Conservation (phyloP, 306 rosid species). For the Dryas alaskensis region DNA sequence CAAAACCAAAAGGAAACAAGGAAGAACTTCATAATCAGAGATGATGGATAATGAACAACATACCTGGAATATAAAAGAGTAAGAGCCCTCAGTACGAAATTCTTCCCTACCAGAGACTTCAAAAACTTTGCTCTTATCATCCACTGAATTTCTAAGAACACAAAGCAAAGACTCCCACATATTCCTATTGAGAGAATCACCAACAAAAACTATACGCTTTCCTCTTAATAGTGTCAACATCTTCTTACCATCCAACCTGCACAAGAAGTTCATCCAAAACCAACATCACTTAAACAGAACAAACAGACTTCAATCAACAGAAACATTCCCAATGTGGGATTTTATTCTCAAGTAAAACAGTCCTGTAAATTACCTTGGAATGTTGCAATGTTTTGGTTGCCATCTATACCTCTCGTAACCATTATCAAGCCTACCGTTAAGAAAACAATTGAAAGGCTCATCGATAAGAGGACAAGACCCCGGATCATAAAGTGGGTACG, state of each 20-base stretch:
- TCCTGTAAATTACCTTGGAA: conserved; percentile 21
- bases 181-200: conserved; percentile 32
- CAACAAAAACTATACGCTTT: conserved; percentile 26
- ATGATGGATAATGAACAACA: not conserved
- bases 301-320: not conserved
- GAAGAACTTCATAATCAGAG: not conserved
- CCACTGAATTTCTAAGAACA: conserved; percentile 28
- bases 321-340: no score
- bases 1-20: not conserved
- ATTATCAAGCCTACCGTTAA: conserved; percentile 21
- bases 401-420: conserved; percentile 28
- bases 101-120: conserved; percentile 27
- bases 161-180: conserved; percentile 34
- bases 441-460: conserved; percentile 29
- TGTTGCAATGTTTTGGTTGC: conserved; percentile 24
- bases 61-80: conserved; percentile 24
- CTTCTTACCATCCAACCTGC: conserved; percentile 21
- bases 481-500: conserved; percentile 21
- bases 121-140: conserved; percentile 22
- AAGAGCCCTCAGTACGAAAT: conserved; percentile 28
- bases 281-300: conserved; percentile 5
- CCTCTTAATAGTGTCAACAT: conserved; percentile 23
- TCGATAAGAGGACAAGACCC: conserved; percentile 26
- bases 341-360: not conserved
- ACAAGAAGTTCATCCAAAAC: conserved; percentile 7